Evolutionary conservation across 2,329 filamentous ascomycete genomes (phyloP), one percentile per base, ranked within the genome.

Genomic region (Aaosphaeria arxii): DNA sequence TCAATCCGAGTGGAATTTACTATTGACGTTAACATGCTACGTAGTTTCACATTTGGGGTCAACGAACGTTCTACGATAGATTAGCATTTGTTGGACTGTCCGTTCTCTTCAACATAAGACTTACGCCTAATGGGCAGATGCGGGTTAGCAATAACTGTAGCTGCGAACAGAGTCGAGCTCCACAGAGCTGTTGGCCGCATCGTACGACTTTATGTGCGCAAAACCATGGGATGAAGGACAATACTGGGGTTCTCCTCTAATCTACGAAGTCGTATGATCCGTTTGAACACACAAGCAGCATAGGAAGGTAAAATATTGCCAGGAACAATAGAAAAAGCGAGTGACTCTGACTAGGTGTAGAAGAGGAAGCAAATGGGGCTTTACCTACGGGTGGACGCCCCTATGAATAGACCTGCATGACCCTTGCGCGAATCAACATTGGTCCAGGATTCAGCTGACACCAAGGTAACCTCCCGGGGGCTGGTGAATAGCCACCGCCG

Each of bases 111-210:
- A 24, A 24, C 17, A 24, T 31, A 48, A 31, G 30, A 53, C 60
- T 44, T 54, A 66, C 64, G 48, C 52, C 50, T 59, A 40, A 30
- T 40, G 29, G 45, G 41, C 17, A 48, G 38, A 3, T 45, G 28
- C 28, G 51, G 48, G 30, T 44, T 53, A 45, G 47, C 50, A 29
- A 46, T 42, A 30, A 51, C 50, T 45, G 47, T 54, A 43, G 48
- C 50, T 44, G 53, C 59, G 31, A 62, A 45, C 30, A 59, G 40
- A 5, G 46, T 52, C 42, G 48, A 40, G 47, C 55, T 50, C 28
- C 63, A 47, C 11, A 65, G 44, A 30, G 54, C 47, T 35, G 47
- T 46, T 35, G 41, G 58, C 55, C 58, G 52, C 64, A 67, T 66
- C 11, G 29, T 61, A 9, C 24, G 2, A 2, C 33, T 36, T 52